Evolutionary conservation across 2,329 filamentous ascomycete species (phyloP).

Genomic region (Verticillium isaacii): DNA sequence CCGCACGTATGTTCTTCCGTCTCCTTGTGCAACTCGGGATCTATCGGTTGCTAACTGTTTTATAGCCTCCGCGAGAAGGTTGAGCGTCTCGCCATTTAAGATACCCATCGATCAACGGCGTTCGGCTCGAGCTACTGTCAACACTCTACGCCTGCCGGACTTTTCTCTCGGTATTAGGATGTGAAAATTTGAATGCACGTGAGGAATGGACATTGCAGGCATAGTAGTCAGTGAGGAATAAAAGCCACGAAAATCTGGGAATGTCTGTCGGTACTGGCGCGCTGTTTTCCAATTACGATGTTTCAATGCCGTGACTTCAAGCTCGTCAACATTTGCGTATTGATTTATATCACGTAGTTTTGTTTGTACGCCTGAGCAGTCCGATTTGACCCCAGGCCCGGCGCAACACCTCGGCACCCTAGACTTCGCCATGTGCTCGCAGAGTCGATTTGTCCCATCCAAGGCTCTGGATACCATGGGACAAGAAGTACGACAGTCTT

Average conservation of each 20-base stretch:
- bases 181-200: not conserved
- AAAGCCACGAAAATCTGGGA: not conserved
- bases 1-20: constrained; percentile 38
- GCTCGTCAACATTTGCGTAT: no score
- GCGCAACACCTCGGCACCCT: no score
- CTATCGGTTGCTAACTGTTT: not conserved
- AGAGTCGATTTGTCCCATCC: no score
- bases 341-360: no score
- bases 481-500: no score
- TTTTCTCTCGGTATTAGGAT: not conserved
- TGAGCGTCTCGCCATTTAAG: constrained; percentile 88
- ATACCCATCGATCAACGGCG: constrained; percentile 4
- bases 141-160: not conserved
- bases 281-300: not conserved
- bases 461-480: no score
- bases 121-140: not conserved
- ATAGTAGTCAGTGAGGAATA: not conserved
- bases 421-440: no score
- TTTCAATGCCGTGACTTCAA: not conserved
- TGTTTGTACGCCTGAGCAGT: no score
- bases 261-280: not conserved
- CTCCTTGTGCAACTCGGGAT: no score
- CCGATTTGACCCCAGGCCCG: no score
- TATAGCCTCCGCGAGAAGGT: constrained; percentile 79
- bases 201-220: not conserved